phyloP scores from a whole-genome alignment of 192 early-diverging fungal genomes.

The Coemansia sp. region DNA sequence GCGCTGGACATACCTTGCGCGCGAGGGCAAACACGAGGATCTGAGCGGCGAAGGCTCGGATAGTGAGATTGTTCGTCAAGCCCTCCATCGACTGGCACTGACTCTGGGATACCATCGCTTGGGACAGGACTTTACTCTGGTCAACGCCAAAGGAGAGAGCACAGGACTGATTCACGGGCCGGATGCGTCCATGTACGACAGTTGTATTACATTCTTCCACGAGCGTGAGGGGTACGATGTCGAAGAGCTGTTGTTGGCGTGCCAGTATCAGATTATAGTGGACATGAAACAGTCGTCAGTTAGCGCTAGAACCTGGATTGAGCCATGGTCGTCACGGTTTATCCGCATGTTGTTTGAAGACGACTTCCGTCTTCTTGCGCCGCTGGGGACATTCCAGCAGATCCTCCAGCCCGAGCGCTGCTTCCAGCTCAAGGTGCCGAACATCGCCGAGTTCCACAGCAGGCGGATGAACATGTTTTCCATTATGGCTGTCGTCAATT shows the following conservation, averaged over 20 bases:
- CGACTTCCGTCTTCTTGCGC: constrained; percentile 48
- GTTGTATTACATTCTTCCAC: constrained; percentile 50
- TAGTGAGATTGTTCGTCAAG: constrained; percentile 49
- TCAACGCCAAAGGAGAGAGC: constrained; percentile 52
- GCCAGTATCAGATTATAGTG: constrained; percentile 53
- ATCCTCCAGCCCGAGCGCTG: constrained; percentile 53
- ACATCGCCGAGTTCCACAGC: constrained; percentile 53
- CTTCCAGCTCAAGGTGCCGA: constrained; percentile 55
- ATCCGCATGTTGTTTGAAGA: constrained; percentile 49
- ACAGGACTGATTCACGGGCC: constrained; percentile 41
- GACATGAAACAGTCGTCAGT: constrained; percentile 54
- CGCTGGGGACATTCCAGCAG: constrained; percentile 53
- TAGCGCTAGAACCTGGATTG: constrained; percentile 48
- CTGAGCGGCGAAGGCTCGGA: constrained; percentile 48
- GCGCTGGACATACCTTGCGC: constrained; percentile 54
- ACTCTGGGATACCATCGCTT: constrained; percentile 40
- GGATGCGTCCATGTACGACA: constrained; percentile 39
- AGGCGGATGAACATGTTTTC: constrained; percentile 57
- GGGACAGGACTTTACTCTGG: constrained; percentile 47
- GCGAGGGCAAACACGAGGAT: constrained; percentile 44
- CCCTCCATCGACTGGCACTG: constrained; percentile 47
- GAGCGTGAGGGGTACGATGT: constrained; percentile 51
- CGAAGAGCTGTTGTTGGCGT: constrained; percentile 45
- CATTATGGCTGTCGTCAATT: constrained; percentile 48
- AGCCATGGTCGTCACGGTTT: constrained; percentile 49